These are phyloP conservation scores for Pseudoscleropodium purum DNA, from an alignment of 225 moss, liverwort and hornwort species.

Conservation along the genomic window DNA sequence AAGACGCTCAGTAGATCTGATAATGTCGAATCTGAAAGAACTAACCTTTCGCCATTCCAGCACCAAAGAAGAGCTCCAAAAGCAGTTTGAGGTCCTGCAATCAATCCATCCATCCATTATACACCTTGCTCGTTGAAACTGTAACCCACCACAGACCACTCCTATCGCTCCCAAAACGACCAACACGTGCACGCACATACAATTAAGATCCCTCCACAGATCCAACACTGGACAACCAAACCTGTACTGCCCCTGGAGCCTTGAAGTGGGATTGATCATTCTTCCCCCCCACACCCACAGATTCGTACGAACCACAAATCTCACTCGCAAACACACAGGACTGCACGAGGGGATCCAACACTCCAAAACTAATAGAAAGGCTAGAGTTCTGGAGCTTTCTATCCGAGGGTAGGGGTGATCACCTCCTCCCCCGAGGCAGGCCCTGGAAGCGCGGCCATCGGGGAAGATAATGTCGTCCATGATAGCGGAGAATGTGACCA, in stretches of 20 bases:
- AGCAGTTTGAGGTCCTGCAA: slow-evolving; percentile 79
- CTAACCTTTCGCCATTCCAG: slow-evolving; percentile 57
- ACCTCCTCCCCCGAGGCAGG: slow-evolving; percentile 89
- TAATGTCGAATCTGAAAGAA: background rate
- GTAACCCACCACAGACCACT: background rate
- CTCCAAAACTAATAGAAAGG: background rate
- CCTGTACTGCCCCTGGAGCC: background rate
- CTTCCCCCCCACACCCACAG: background rate
- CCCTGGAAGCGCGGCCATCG: slow-evolving; percentile 63
- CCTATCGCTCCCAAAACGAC: background rate
- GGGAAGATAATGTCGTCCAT: slow-evolving; percentile 85
- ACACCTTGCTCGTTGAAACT: background rate
- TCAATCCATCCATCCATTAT: background rate
- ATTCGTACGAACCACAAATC: background rate
- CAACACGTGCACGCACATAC: background rate
- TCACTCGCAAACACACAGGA: background rate
- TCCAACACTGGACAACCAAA: background rate
- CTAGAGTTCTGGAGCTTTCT: background rate
- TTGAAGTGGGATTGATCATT: background rate
- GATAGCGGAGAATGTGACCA: slow-evolving; percentile 74
- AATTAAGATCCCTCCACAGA: background rate
- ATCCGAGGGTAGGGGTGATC: background rate
- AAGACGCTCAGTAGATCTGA: background rate
- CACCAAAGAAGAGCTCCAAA: slow-evolving; percentile 88
- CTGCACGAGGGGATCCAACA: background rate